These are phyloP conservation scores for Cryphonectria radicalis DNA, from an alignment of 2,329 filamentous ascomycete genomes.

Conservation along the genomic window DNA sequence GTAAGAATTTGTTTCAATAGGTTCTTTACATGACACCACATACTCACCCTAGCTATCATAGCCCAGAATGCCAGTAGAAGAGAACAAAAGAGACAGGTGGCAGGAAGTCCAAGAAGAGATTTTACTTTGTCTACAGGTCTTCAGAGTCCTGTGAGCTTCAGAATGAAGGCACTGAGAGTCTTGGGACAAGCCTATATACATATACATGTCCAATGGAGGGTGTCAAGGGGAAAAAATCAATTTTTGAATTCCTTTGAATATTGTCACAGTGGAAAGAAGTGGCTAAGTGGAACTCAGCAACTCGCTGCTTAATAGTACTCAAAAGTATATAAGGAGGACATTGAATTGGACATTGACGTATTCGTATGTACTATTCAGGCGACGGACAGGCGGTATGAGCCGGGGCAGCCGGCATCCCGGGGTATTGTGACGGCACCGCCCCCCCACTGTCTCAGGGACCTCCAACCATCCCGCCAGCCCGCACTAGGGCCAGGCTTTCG, in stretches of 20 bases:
- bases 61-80: background rate
- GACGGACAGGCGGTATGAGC: background rate
- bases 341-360: background rate
- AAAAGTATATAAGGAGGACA: background rate
- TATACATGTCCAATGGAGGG: background rate
- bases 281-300: background rate
- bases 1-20: background rate
- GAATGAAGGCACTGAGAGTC: background rate
- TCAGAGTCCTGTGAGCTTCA: background rate
- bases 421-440: slow-evolving; percentile 6
- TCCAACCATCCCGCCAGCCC: background rate
- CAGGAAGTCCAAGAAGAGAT: background rate
- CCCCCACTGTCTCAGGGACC: slow-evolving; percentile 9
- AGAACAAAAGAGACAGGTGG: background rate
- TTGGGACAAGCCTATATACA: background rate
- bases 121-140: background rate
- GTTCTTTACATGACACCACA: background rate
- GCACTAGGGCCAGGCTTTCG: background rate
- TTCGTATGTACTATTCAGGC: background rate
- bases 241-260: background rate
- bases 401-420: background rate
- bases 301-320: background rate
- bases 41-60: background rate
- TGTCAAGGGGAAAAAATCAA: background rate
- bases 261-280: background rate